Base-by-base conservation (phyloP, 225 moss, liverwort and hornwort genomes). In the Anthoceros angustus region DNA sequence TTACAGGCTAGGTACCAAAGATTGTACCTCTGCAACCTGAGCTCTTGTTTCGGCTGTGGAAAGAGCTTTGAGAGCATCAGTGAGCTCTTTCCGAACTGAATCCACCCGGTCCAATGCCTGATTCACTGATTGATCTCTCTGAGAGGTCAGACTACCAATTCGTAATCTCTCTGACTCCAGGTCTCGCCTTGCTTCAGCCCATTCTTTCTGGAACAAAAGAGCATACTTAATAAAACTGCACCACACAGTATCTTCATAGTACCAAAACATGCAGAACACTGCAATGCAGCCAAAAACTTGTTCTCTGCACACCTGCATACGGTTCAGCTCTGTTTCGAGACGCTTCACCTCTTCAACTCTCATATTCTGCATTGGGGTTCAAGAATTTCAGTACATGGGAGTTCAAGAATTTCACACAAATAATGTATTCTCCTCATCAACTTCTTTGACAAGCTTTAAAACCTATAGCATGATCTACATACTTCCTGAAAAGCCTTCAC, bases 41-140 rank as follows among this genome's bases (percentile, higher is more conserved):
- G 91, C 95, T 63, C 88, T 86, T 5, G 85, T 98, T 76, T 98
- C 95, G 60, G 95, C 95, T 66, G 83, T 74, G 42, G 91, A 98
- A 64, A 91, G 78, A 70, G 91, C 83, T 74, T 87, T 95, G 49
- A 95, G 67, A 12, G 86, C 84, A 74, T 91, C 86, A 8, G 84
- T 83, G 60, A 95, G 78, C 72, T 95, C 88, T 72, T 88, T 95
- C 68, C 80, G 86, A 67, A 83, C 82, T 68, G 82, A 80, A 70
- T 91, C 88, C 40, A 95, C 88, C 9, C 85, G 82, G 71, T 78
- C 85, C 78, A 84, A 82, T 12, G 95, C 91, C 73, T 91, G 80
- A 41, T 70, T 76, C 43, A 91, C 95, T 77, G 79, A 88, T 77
- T 76, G 80, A 68, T 91, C 95, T 63, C 91, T 82, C 68, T 80